Conservation (phyloP, 2,329 filamentous ascomycete species). For the Rachicladosporium sp. region DNA sequence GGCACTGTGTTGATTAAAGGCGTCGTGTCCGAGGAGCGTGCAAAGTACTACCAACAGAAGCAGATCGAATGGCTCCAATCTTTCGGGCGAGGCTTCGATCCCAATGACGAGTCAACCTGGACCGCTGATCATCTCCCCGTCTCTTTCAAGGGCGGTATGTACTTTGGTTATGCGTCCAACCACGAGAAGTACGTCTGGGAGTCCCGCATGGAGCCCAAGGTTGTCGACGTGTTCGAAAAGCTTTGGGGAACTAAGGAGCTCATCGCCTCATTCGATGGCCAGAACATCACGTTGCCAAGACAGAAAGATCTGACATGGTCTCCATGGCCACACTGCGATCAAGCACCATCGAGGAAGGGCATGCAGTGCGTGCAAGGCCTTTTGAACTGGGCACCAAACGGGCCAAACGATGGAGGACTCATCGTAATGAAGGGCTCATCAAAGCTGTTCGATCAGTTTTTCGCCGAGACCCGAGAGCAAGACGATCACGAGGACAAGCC, state of each 20-base stretch:
- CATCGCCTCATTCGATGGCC: constrained; percentile 21
- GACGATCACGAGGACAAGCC: constrained; percentile 21
- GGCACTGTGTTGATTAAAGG: constrained; percentile 21
- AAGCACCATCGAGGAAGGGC: constrained; percentile 30
- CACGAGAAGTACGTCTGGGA: constrained; percentile 37
- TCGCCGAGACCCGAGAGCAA: constrained; percentile 23
- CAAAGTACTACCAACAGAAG: constrained; percentile 18
- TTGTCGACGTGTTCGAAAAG: constrained; percentile 30
- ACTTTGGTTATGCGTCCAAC: constrained; percentile 25
- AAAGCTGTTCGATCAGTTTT: constrained; percentile 34
- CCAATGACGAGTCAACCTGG: constrained; percentile 27
- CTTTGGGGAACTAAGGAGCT: constrained; percentile 27
- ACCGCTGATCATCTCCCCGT: constrained; percentile 32
- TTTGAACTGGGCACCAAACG: constrained; percentile 33
- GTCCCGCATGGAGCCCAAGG: constrained; percentile 27
- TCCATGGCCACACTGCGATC: constrained; percentile 37
- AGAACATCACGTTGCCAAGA: constrained; percentile 34
- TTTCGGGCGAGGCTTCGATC: constrained; percentile 20
- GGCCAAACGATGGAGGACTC: constrained; percentile 35
- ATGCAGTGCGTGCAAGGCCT: constrained; percentile 33
- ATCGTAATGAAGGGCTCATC: constrained; percentile 33
- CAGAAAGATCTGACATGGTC: constrained; percentile 27
- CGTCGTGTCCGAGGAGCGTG: constrained; percentile 16
- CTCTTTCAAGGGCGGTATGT: constrained; percentile 35
- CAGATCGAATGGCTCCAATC: constrained; percentile 22